These are phyloP conservation scores for Suhomyces emberorum DNA, from an alignment of 805 yeast species.

Conservation along the genomic window DNA sequence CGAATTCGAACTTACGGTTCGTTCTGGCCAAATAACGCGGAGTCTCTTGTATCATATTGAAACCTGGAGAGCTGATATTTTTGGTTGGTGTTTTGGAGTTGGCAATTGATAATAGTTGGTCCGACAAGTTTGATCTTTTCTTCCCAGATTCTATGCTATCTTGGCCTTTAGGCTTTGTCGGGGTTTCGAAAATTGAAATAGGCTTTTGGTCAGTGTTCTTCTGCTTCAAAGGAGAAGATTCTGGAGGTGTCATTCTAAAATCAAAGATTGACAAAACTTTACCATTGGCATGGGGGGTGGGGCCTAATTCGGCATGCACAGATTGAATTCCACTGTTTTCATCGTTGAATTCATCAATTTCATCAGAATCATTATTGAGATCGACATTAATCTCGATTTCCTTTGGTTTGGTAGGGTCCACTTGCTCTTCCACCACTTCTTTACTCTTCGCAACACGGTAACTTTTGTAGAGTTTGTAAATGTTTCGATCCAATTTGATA, in stretches of 20 bases:
- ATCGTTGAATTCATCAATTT: background rate
- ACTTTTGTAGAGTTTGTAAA: constrained; percentile 30
- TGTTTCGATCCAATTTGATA: constrained; percentile 26
- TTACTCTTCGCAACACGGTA: constrained; percentile 21
- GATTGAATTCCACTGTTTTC: background rate
- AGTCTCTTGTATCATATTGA: constrained; percentile 12
- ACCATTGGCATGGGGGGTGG: constrained; percentile 85
- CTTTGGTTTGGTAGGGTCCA: background rate
- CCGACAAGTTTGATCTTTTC: constrained; percentile 2
- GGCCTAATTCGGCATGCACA: constrained; percentile 54
- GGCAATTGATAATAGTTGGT: constrained; percentile 4
- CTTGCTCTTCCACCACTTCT: background rate
- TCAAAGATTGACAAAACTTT: constrained; percentile 73
- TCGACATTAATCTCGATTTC: background rate
- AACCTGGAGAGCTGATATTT: no score
- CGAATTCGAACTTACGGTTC: constrained; percentile 13
- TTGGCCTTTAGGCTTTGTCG: constrained; percentile 21
- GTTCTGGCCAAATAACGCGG: constrained; percentile 23
- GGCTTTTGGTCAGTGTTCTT: constrained; percentile 1
- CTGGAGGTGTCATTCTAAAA: constrained; percentile 42
- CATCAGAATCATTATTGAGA: background rate
- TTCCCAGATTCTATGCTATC: background rate
- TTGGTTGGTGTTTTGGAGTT: constrained; percentile 1
- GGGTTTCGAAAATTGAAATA: constrained; percentile 28
- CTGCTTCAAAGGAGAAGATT: constrained; percentile 36